A percentile compares a stretch with the other conserved stretches of the same genome.
These are phyloP conservation scores for Obelidium mucronatum DNA, from an alignment of 192 early-diverging fungal genomes.

Conservation along the genomic window DNA sequence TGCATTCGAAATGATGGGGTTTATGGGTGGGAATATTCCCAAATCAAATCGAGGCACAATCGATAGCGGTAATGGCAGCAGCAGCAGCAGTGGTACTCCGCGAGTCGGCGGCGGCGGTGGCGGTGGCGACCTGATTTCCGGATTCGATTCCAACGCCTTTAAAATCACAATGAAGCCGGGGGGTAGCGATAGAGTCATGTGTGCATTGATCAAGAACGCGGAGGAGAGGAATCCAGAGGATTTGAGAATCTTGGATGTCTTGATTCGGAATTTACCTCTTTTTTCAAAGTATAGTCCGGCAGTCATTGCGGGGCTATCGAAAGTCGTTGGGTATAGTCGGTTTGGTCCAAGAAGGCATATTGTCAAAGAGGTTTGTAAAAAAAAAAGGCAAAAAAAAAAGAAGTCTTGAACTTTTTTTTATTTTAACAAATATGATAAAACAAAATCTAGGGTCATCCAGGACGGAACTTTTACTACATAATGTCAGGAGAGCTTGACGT, in stretches of 20 bases:
- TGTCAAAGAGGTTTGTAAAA: slow-evolving; percentile 9
- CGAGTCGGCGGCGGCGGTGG: too few relatives aligned
- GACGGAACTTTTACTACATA: slow-evolving; percentile 9
- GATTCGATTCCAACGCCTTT: neutral
- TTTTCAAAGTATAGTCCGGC: neutral
- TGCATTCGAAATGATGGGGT: too few relatives aligned
- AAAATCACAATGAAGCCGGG: neutral
- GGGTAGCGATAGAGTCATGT: neutral
- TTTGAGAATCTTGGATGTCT: neutral
- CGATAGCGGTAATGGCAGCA: too few relatives aligned
- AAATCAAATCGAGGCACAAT: too few relatives aligned
- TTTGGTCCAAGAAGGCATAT: neutral
- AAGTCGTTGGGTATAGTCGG: slow-evolving; percentile 1
- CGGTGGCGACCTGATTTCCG: neutral
- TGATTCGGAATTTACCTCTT: neutral
- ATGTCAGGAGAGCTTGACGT: slow-evolving; percentile 9
- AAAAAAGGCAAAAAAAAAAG: too few relatives aligned
- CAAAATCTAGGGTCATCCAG: neutral
- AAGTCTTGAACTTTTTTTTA: too few relatives aligned
- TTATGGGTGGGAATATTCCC: too few relatives aligned
- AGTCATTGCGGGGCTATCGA: neutral
- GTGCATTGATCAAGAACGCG: slow-evolving; percentile 3
- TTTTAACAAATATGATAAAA: too few relatives aligned
- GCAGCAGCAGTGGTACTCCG: too few relatives aligned
- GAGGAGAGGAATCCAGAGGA: neutral